Conservation (phyloP, 2,329 filamentous ascomycete genomes). For the Calonectria naviculata region DNA sequence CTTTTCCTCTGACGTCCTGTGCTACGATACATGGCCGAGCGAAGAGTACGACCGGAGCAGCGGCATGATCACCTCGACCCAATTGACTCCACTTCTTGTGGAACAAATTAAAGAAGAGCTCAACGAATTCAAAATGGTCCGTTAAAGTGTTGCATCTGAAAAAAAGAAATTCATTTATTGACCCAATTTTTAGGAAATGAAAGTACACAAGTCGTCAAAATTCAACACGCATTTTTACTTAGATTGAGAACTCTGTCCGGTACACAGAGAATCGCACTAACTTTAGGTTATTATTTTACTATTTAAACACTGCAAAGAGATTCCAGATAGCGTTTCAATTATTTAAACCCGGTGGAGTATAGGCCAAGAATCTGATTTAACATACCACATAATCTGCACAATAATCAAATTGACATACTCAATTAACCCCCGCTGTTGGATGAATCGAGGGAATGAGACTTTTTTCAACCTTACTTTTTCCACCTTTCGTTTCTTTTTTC, state of each 20-base stretch:
- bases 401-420: background rate
- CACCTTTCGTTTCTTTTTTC: background rate
- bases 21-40: background rate
- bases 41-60: background rate
- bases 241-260: background rate
- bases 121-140: background rate
- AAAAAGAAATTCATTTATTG: background rate
- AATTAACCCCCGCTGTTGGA: background rate
- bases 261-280: background rate
- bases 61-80: background rate
- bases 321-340: background rate
- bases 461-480: background rate
- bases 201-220: background rate
- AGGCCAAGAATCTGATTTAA: background rate
- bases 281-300: background rate
- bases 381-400: background rate
- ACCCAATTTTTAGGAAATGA: background rate
- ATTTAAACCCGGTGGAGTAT: too few relatives aligned
- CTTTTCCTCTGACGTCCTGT: background rate
- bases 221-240: constrained; percentile 1
- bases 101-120: background rate
- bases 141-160: background rate
- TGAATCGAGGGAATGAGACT: background rate
- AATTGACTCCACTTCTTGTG: background rate
- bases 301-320: background rate